Conservation (phyloP, 139 green algal species). For the Pseudopediastrum boryanum region DNA sequence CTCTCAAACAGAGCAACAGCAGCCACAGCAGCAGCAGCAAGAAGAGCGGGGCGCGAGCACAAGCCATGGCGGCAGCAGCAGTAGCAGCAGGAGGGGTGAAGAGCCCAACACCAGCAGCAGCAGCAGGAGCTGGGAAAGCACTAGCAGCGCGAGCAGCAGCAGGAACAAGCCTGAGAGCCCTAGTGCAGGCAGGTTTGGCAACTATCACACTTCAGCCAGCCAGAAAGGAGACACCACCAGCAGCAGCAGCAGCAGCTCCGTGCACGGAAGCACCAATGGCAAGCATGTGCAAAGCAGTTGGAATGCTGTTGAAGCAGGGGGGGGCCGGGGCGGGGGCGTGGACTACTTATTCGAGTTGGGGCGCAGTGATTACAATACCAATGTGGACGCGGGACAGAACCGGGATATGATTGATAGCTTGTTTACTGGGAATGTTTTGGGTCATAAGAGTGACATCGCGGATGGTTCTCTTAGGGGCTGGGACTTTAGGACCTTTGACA, state of each 20-base stretch:
- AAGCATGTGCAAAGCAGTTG: conserved; percentile 54
- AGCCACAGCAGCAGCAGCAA: no score
- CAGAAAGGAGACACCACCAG: not conserved
- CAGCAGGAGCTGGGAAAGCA: conserved; percentile 13
- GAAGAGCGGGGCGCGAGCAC: no score
- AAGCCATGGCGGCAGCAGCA: not conserved
- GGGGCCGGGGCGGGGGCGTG: conserved; percentile 33
- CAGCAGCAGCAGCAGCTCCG: conserved; percentile 18
- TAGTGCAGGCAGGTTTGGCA: conserved; percentile 21
- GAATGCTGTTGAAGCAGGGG: conserved; percentile 52
- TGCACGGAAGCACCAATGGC: not conserved
- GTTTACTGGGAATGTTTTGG: conserved; percentile 74
- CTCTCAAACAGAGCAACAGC: no score
- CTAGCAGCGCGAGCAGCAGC: not conserved
- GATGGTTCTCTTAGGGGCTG: conserved; percentile 68
- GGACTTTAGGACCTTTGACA: conserved; percentile 68
- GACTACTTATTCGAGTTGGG: conserved; percentile 71
- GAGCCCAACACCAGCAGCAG: not conserved
- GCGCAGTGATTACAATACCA: conserved; percentile 30
- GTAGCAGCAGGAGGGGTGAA: not conserved
- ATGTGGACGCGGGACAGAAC: conserved; percentile 57
- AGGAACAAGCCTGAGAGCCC: no score
- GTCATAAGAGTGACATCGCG: conserved; percentile 79
- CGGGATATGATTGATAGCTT: conserved; percentile 67
- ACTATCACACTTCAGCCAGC: not conserved